Evolutionary conservation across 2,329 filamentous ascomycete species (phyloP).

Genomic region (Cladosporium sp.): DNA sequence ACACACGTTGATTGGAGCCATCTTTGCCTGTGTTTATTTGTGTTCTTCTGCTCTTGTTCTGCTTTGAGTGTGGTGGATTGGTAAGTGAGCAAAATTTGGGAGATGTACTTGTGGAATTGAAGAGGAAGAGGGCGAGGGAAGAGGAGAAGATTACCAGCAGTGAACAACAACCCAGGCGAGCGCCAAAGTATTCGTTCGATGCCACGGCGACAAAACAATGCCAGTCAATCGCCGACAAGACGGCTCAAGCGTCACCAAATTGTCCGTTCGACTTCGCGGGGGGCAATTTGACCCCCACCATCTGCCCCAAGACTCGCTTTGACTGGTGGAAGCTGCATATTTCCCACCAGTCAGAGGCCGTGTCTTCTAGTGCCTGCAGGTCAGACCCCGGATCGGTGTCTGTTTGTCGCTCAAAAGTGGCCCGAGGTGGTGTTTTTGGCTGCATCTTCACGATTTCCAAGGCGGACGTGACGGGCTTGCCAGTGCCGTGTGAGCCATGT

Average conservation of each 20-base stretch:
- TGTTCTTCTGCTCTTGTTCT: conserved; percentile 10
- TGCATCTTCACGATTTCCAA: background rate
- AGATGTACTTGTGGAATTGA: too few relatives aligned
- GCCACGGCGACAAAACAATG: conserved; percentile 8
- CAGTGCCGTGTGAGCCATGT: conserved; percentile 3
- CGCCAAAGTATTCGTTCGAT: background rate
- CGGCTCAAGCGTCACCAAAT: conserved; percentile 12
- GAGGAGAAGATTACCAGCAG: conserved; percentile 3
- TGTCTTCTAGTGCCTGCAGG: background rate
- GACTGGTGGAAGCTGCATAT: conserved; percentile 16
- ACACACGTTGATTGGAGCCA: conserved; percentile 47
- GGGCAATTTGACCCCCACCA: conserved; percentile 8
- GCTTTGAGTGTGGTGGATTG: background rate
- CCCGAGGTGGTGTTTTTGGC: background rate
- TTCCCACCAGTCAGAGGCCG: conserved; percentile 13
- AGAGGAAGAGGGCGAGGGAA: conserved; percentile 5
- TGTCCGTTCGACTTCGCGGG: conserved; percentile 2
- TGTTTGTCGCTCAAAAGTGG: conserved; percentile 11
- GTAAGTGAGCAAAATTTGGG: too few relatives aligned
- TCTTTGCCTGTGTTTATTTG: conserved; percentile 21
- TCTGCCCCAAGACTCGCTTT: background rate
- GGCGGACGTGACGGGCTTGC: conserved; percentile 4
- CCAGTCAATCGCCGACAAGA: conserved; percentile 17
- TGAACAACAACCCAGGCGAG: conserved; percentile 6
- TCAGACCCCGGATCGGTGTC: conserved; percentile 10